A percentile compares a stretch with the other conserved stretches of the same genome.
Conservation (phyloP, 2,329 filamentous ascomycete species). For the Orbilia javanica region DNA sequence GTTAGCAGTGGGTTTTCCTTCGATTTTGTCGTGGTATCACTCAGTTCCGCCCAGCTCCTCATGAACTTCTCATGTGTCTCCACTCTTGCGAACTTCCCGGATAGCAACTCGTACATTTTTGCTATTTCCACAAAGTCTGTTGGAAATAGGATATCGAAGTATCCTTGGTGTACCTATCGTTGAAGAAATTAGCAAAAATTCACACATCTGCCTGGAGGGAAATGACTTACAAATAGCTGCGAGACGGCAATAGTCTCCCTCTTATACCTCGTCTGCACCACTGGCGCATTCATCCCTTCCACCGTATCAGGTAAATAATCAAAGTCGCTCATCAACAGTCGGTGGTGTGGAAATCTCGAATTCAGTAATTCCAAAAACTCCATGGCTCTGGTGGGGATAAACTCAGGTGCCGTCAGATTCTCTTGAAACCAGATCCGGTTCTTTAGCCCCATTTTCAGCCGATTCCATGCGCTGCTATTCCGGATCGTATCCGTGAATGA, state of each 20-base stretch:
- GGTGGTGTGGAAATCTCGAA: conserved; percentile 88
- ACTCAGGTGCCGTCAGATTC: conserved; percentile 86
- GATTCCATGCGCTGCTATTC: conserved; percentile 34
- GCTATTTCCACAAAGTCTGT: conserved; percentile 94
- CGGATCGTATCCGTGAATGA: conserved; percentile 55
- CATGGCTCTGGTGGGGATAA: conserved; percentile 93
- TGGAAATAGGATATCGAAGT: conserved; percentile 98
- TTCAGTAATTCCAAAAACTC: conserved; percentile 95
- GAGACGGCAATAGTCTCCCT: conserved; percentile 87
- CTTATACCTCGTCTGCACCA: conserved; percentile 94
- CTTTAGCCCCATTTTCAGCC: conserved; percentile 71
- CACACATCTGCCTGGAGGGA: neutral
- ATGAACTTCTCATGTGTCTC: conserved; percentile 92
- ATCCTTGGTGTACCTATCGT: conserved; percentile 89
- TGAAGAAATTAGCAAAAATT: neutral
- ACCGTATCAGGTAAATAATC: conserved; percentile 85
- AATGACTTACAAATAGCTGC: conserved; percentile 81
- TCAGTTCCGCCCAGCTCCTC: conserved; percentile 86
- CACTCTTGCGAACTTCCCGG: conserved; percentile 88
- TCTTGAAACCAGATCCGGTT: conserved; percentile 75
- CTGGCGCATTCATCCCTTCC: conserved; percentile 87
- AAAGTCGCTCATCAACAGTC: conserved; percentile 91
- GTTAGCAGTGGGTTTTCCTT: conserved; percentile 92
- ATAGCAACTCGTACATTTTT: conserved; percentile 85
- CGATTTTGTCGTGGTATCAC: conserved; percentile 87